phyloP scores from a whole-genome alignment of 495 filamentous ascomycete species.

The Tuber umbilicatum region DNA sequence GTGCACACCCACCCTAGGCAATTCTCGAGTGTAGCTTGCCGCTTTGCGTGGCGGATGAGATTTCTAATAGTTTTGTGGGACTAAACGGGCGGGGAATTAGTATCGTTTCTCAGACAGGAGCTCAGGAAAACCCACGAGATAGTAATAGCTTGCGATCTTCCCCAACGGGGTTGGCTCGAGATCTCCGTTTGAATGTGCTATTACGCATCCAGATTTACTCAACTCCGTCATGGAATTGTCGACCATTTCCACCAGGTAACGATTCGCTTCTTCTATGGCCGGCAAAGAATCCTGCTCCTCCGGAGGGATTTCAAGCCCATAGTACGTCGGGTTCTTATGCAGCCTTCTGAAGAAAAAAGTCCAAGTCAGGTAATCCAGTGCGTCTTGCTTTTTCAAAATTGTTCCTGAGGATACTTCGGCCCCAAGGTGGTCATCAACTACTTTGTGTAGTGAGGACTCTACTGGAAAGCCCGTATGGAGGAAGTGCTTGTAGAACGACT shows the following conservation, averaged over 20 bases:
- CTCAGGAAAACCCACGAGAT: constrained; percentile 49
- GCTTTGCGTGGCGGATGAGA: constrained; percentile 67
- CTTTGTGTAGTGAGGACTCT: constrained; percentile 91
- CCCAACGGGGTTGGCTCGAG: constrained; percentile 82
- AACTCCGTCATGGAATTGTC: constrained; percentile 76
- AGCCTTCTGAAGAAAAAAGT: constrained; percentile 97
- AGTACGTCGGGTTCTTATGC: constrained; percentile 98
- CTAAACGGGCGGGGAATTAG: constrained; percentile 10
- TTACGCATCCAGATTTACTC: constrained; percentile 72
- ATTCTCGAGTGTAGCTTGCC: constrained; percentile 72
- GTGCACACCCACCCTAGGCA: constrained; percentile 85
- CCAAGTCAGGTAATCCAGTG: constrained; percentile 96
- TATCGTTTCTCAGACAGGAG: background rate
- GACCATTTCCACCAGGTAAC: constrained; percentile 88
- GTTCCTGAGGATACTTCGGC: constrained; percentile 93
- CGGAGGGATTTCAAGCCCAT: constrained; percentile 86
- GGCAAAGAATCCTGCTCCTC: constrained; percentile 88
- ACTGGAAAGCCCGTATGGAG: constrained; percentile 97
- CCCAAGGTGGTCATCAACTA: constrained; percentile 92
- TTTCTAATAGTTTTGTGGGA: constrained; percentile 91
- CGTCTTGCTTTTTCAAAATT: constrained; percentile 88
- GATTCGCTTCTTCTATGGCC: constrained; percentile 76
- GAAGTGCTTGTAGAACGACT: constrained; percentile 99
- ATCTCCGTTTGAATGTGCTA: constrained; percentile 76
- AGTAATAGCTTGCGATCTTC: constrained; percentile 99